A percentile compares a stretch with the other conserved stretches of the same genome.
Evolutionary conservation across 1,139 yeast species (phyloP).

Genomic region (Blastobotrys aristatus): DNA sequence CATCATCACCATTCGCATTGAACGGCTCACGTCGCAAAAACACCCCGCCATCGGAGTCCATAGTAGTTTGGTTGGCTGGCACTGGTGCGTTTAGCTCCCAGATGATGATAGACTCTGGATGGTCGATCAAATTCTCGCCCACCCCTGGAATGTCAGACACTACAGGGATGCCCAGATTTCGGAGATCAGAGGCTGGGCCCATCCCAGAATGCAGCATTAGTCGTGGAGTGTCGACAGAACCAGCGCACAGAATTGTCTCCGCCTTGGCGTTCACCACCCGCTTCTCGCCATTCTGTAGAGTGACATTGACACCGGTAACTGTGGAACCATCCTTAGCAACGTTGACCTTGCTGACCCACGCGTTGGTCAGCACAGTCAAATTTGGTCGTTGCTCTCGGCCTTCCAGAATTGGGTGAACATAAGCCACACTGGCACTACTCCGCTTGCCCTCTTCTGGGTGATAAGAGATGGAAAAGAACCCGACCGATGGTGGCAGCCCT

Average conservation of each 20-base stretch:
- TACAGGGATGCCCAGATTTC: constrained; percentile 25
- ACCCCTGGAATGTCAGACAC: constrained; percentile 28
- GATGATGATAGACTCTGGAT: constrained; percentile 22
- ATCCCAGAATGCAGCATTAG: constrained; percentile 30
- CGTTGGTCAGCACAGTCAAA: constrained; percentile 24
- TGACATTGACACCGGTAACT: constrained; percentile 25
- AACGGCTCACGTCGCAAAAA: constrained; percentile 11
- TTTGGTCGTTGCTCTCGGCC: constrained; percentile 16
- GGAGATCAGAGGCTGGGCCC: constrained; percentile 26
- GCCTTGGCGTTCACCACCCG: constrained; percentile 24
- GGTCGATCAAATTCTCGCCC: constrained; percentile 30
- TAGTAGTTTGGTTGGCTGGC: constrained; percentile 11
- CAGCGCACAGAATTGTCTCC: constrained; percentile 29
- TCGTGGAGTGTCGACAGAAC: constrained; percentile 31
- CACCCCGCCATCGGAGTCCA: constrained; percentile 13
- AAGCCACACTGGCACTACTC: constrained; percentile 15
- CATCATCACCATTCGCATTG: constrained; percentile 13
- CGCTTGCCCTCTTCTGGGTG: constrained; percentile 12
- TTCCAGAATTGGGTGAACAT: constrained; percentile 12
- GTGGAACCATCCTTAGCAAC: constrained; percentile 21
- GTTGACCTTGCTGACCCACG: constrained; percentile 23
- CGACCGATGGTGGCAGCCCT: constrained; percentile 11
- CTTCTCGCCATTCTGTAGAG: constrained; percentile 23
- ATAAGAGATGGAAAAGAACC: constrained; percentile 11
- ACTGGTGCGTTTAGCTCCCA: constrained; percentile 11